phyloP scores from a whole-genome alignment of 257 asterid species.

The Plantago ovata region DNA sequence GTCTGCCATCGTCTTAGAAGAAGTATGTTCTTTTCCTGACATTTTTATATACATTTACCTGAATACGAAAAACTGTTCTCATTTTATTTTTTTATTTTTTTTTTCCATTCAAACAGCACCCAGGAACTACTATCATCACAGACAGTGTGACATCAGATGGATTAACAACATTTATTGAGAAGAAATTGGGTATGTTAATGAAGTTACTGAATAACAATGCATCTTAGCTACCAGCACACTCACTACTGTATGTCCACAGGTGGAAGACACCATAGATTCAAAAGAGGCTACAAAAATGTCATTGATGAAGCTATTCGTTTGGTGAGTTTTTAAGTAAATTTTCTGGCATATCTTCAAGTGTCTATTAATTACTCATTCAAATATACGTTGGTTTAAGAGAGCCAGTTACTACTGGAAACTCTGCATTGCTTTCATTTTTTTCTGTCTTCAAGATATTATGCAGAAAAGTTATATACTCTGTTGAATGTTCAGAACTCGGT shows the following conservation, averaged over 20 bases:
- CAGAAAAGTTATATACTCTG: slow-evolving; percentile 26
- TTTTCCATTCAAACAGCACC: slow-evolving; percentile 58
- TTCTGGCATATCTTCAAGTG: slow-evolving; percentile 1
- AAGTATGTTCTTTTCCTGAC: slow-evolving; percentile 44
- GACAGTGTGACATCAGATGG: slow-evolving; percentile 99
- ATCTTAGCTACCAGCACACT: slow-evolving; percentile 21
- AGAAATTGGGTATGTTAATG: slow-evolving; percentile 71
- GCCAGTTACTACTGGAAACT: too few relatives aligned
- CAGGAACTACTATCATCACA: slow-evolving; percentile 92
- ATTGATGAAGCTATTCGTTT: slow-evolving; percentile 94
- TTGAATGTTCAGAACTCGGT: slow-evolving; percentile 53
- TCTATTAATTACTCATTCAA: not conserved
- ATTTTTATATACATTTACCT: slow-evolving; percentile 14
- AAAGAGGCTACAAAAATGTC: slow-evolving; percentile 99
- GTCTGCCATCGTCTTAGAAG: slow-evolving; percentile 95
- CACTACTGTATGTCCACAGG: slow-evolving; percentile 43
- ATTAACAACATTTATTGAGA: slow-evolving; percentile 82
- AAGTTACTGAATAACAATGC: slow-evolving; percentile 7
- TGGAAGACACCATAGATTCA: slow-evolving; percentile 92
- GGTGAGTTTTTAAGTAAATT: slow-evolving; percentile 41
- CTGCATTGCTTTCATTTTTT: too few relatives aligned
- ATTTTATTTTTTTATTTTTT: not conserved
- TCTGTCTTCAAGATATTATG: too few relatives aligned
- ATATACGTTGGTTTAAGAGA: too few relatives aligned
- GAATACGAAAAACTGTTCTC: slow-evolving; percentile 20